phyloP scores from a whole-genome alignment of 306 rosid genomes.

The Styphnolobium japonicum region DNA sequence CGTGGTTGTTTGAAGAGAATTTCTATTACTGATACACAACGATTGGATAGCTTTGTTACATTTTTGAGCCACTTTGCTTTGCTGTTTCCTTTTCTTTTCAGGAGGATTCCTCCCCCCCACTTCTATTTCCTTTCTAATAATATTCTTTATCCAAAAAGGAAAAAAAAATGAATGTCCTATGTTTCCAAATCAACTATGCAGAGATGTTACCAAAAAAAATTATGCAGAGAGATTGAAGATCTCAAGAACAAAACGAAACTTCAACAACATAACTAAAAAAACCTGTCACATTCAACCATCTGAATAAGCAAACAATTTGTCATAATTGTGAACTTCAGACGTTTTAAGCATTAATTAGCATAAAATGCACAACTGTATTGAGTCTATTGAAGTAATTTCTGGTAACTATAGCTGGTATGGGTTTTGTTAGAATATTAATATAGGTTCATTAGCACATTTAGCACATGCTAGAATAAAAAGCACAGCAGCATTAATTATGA shows the following conservation, averaged over 20 bases:
- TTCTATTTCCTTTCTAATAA: neutral
- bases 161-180: neutral
- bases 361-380: neutral
- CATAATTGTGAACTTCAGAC: neutral
- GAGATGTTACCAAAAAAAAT: too few species aligned
- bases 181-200: neutral
- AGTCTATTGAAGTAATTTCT: neutral
- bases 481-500: too few species aligned
- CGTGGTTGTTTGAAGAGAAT: neutral
- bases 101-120: neutral
- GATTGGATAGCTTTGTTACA: neutral
- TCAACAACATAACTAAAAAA: neutral
- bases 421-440: too few species aligned
- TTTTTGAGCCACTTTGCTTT: neutral
- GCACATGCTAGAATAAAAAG: too few species aligned
- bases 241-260: neutral
- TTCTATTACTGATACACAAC: neutral
- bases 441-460: too few species aligned
- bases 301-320: neutral
- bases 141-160: neutral
- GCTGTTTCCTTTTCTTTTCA: neutral
- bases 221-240: neutral
- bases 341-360: neutral
- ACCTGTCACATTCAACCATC: neutral
- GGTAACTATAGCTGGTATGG: neutral